These are phyloP conservation scores for Lenwebbia sp. DNA, from an alignment of 345 rosid genomes.

Conservation along the genomic window DNA sequence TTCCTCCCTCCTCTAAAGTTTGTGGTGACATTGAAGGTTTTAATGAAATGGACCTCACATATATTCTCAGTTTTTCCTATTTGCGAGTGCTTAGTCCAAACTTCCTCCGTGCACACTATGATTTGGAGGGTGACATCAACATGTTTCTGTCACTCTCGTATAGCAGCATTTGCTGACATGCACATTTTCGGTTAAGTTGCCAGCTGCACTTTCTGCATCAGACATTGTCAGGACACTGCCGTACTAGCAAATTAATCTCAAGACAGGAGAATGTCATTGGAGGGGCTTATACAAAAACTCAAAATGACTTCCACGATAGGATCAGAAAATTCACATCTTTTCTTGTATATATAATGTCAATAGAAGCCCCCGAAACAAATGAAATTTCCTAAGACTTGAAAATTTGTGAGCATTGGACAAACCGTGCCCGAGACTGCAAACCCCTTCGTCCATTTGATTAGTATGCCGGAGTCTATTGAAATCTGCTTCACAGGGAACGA, in stretches of 20 bases:
- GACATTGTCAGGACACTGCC: neutral
- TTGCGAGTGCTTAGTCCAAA: neutral
- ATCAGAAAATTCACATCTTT: neutral
- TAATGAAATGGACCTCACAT: neutral
- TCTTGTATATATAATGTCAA: neutral
- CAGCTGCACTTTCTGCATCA: neutral
- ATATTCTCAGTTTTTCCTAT: neutral
- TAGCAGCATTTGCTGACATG: neutral
- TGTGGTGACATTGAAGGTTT: neutral
- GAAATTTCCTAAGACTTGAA: neutral
- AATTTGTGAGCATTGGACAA: neutral
- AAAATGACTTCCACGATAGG: neutral
- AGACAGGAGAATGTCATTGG: neutral
- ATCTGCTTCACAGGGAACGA: constrained; percentile 81
- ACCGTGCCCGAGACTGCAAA: constrained; percentile 86
- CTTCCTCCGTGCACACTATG: neutral
- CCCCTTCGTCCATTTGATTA: constrained; percentile 85
- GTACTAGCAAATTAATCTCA: neutral
- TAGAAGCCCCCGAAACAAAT: neutral
- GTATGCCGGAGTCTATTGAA: constrained; percentile 64
- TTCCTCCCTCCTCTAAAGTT: neutral
- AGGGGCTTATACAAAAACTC: neutral
- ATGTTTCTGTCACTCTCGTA: neutral
- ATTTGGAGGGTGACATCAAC: neutral
- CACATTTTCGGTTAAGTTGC: neutral